phyloP scores from a whole-genome alignment of 345 rosid species.

The Linum lewisii region DNA sequence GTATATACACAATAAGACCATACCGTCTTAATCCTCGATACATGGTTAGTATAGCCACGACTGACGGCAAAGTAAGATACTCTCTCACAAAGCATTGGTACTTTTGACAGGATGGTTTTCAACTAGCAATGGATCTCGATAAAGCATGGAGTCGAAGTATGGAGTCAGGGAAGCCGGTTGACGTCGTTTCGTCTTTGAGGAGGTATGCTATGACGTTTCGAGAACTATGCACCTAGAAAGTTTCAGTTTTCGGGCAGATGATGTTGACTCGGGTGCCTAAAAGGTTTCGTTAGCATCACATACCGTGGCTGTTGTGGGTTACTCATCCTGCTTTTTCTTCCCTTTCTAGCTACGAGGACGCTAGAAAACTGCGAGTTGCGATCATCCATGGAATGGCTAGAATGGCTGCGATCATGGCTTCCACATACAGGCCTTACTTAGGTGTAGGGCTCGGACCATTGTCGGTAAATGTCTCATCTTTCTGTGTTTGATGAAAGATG shows the following conservation, averaged over 20 bases:
- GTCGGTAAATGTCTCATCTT: conserved; percentile 38
- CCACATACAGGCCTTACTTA: conserved; percentile 85
- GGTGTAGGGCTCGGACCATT: conserved; percentile 96
- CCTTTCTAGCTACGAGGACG: conserved; percentile 52
- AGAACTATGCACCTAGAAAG: background rate
- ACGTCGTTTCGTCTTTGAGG: conserved; percentile 59
- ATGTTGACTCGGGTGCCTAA: too few relatives aligned
- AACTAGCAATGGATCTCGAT: conserved; percentile 75
- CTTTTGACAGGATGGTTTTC: conserved; percentile 67
- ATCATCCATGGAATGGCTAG: conserved; percentile 88
- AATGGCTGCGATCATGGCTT: conserved; percentile 92
- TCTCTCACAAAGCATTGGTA: conserved; percentile 3
- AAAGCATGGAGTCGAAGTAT: conserved; percentile 55
- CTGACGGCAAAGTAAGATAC: background rate
- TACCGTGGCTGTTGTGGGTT: background rate
- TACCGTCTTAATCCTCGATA: too few relatives aligned
- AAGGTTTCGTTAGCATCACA: background rate
- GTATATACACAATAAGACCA: conserved; percentile 32
- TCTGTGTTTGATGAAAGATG: background rate
- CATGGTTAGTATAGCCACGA: too few relatives aligned
- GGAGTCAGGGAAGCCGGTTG: conserved; percentile 41
- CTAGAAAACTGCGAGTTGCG: conserved; percentile 73
- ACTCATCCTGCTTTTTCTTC: conserved; percentile 6
- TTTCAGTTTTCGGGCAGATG: too few relatives aligned
- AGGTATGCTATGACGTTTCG: conserved; percentile 30